phyloP scores from a whole-genome alignment of 495 filamentous ascomycete genomes.

The Cercophora samala region DNA sequence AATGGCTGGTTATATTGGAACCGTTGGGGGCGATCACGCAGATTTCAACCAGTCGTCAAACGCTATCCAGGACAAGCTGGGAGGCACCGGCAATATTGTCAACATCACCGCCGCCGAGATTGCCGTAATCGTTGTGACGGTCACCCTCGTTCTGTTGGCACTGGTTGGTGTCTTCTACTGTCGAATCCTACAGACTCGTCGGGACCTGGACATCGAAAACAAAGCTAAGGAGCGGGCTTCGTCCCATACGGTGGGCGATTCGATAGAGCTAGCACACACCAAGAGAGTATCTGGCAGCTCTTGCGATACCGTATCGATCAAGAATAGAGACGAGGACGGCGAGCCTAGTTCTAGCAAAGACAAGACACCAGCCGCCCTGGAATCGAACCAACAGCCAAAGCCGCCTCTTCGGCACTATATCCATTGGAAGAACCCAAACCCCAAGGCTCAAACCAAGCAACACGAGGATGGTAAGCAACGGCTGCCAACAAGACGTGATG shows the following conservation, averaged over 20 bases:
- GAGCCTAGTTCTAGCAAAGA: background rate
- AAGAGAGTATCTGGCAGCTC: background rate
- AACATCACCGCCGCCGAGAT: constrained; percentile 22
- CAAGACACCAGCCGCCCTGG: background rate
- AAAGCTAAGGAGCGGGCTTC: constrained; percentile 6
- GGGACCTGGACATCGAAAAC: constrained; percentile 24
- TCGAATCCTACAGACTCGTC: constrained; percentile 21
- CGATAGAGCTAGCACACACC: constrained; percentile 16
- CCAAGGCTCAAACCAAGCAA: background rate
- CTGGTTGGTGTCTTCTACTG: constrained; percentile 25
- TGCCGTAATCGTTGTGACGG: constrained; percentile 26
- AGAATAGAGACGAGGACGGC: background rate
- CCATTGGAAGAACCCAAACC: constrained; percentile 22
- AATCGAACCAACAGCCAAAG: constrained; percentile 8
- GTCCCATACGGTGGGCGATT: background rate
- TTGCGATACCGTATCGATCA: background rate
- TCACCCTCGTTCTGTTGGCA: constrained; percentile 13
- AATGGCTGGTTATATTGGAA: background rate
- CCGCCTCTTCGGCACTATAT: constrained; percentile 24
- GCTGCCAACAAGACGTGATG: background rate
- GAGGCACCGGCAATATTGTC: constrained; percentile 1
- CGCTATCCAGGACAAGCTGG: background rate
- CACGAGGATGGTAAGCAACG: background rate
- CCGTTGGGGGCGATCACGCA: background rate
- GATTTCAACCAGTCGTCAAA: background rate